Evolutionary conservation across 2,329 filamentous ascomycete genomes (phyloP), one percentile per base, ranked within the genome.

Genomic region (Aspergillus sp.): DNA sequence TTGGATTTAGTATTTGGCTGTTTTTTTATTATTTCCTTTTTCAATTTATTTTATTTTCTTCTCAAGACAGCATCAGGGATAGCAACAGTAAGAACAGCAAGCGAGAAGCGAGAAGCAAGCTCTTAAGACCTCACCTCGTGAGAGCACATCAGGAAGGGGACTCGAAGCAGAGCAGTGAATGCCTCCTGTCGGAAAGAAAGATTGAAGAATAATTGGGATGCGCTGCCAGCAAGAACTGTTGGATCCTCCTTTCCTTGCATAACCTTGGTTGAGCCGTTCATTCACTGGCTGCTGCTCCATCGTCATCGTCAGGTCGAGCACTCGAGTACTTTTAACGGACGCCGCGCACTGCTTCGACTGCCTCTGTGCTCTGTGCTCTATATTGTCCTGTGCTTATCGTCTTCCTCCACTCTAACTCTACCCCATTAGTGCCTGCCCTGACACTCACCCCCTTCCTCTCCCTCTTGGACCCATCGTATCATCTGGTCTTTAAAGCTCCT

Each of bases 261-360:
- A 66, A 65, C 62, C 64, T 66, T 67, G 64, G 64, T 66, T 54
- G 43, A 37, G 23, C 62, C 64, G 55, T 64, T 59, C 48, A 52
- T 31, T 59, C 59, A 51, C 31, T 44, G 53, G 48, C 19, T 27
- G 33, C 44, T 37, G 23, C 47, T 31, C 48, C 52, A 40, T 7
- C 15, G 14, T 47, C 45, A 47, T 31, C 27, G 27, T 31, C 27
- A 31, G 27, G 27, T 31, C 27, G 9, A 31, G 27, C 27, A 31
- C 27, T 31, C 27, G 27, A 27, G 45, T 47, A 17, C 45, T 47
- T 47, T 47, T 47, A 47, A 47, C 27, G 9, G 23, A 24, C 23
- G 23, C 23, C 23, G 23, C 23, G 23, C 23, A 21, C 23, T 24
- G 44, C 44, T 46, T 23, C 44, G 23, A 23, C 44, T 47, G 19